These are phyloP conservation scores for Nitzschia putrida DNA, from an alignment of 108 stramenopile species.

Conservation along the genomic window DNA sequence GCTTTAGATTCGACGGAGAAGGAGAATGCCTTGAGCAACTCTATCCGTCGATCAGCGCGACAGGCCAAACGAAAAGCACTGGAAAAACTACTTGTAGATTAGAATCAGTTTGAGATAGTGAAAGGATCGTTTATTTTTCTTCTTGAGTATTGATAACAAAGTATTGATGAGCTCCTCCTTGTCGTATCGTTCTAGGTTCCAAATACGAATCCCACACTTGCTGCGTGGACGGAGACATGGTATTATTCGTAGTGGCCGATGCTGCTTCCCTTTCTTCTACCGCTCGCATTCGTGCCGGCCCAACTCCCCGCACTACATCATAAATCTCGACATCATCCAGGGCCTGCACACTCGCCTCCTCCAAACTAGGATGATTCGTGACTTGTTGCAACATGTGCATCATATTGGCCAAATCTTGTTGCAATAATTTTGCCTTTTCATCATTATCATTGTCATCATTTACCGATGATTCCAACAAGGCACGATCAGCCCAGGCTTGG, in stretches of 20 bases:
- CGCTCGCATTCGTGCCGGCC: constrained; percentile 4
- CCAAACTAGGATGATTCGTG: background rate
- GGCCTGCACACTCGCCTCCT: background rate
- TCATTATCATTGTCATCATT: too few relatives aligned
- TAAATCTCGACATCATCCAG: background rate
- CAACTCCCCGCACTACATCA: constrained; percentile 10
- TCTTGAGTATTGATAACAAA: constrained; percentile 9
- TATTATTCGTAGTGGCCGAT: background rate
- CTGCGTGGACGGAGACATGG: background rate
- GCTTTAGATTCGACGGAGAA: too few relatives aligned
- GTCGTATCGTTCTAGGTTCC: constrained; percentile 15
- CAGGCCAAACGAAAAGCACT: too few relatives aligned
- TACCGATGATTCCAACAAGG: background rate
- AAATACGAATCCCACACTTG: constrained; percentile 7
- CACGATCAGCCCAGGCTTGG: background rate
- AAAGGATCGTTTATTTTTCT: background rate
- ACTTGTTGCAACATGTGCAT: constrained; percentile 23
- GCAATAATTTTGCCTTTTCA: too few relatives aligned
- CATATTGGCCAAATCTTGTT: constrained; percentile 24
- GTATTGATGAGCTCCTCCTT: constrained; percentile 16
- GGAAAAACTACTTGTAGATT: too few relatives aligned
- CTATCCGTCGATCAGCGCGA: too few relatives aligned
- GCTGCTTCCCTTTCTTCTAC: background rate
- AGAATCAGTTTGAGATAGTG: too few relatives aligned
- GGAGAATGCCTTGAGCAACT: too few relatives aligned